These are phyloP conservation scores for Eimeria zaria DNA, from an alignment of 169 alveolate genomes.

Conservation along the genomic window DNA sequence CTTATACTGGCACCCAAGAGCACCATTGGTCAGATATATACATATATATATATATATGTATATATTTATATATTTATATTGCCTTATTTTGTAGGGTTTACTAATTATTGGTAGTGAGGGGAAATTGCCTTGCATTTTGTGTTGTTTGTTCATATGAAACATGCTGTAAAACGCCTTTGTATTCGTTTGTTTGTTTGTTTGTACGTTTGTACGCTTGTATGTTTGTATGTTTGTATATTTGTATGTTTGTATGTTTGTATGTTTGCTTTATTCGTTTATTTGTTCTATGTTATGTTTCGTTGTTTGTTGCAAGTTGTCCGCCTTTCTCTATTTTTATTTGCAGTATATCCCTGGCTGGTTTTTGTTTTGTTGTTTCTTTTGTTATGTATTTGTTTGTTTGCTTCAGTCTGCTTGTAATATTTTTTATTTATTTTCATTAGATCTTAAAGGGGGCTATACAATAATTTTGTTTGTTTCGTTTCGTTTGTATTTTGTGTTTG, in stretches of 20 bases:
- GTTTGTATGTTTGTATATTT: background rate
- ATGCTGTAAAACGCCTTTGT: no score
- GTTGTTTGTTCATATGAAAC: no score
- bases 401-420: background rate
- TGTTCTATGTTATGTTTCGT: background rate
- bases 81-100: no score
- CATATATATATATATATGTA: background rate
- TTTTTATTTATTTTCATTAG: no score
- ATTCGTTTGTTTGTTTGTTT: no score
- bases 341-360: no score
- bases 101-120: no score
- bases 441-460: no score
- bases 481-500: background rate
- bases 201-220: no score
- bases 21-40: conserved; percentile 94
- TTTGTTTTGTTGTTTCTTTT: background rate
- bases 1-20: conserved; percentile 94
- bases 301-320: no score
- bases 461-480: background rate
- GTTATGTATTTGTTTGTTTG: background rate
- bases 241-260: background rate
- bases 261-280: background rate
- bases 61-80: no score
- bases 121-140: background rate
- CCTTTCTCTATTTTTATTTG: background rate